These are phyloP conservation scores for Pseudozyma thailandica DNA, from an alignment of 1,284 basidiomycete genomes.

Conservation along the genomic window DNA sequence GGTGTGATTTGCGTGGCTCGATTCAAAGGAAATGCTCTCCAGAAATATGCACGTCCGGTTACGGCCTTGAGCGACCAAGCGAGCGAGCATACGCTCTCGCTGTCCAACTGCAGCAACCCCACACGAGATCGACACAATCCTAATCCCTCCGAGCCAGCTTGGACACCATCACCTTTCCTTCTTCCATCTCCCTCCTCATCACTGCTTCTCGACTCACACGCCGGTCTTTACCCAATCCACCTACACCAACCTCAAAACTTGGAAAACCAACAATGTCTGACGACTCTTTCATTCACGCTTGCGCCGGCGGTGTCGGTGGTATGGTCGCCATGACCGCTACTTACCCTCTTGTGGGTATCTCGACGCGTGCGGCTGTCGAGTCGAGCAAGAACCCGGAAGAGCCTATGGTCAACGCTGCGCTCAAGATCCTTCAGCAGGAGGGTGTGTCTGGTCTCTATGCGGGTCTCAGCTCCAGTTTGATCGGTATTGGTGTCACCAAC, in stretches of 20 bases:
- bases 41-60: too few species aligned
- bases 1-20: too few species aligned
- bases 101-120: background rate
- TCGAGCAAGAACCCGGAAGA: conserved; percentile 79
- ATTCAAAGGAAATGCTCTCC: too few species aligned
- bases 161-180: background rate
- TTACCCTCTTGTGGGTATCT: conserved; percentile 85
- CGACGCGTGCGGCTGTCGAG: conserved; percentile 91
- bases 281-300: conserved; percentile 87
- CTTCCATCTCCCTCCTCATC: background rate
- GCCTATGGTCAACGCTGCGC: conserved; percentile 71
- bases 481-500: conserved; percentile 93
- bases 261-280: conserved; percentile 42
- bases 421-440: conserved; percentile 84
- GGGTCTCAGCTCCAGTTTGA: conserved; percentile 84
- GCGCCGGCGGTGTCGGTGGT: conserved; percentile 90
- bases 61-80: background rate
- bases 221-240: conserved; percentile 8
- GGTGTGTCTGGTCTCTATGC: conserved; percentile 87
- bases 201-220: background rate
- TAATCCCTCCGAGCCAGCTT: conserved; percentile 10
- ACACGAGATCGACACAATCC: background rate
- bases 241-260: background rate
- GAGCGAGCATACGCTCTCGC: background rate
- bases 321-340: conserved; percentile 72